phyloP scores from a whole-genome alignment of 768 basidiomycete species.

The Dioszegia aurantiaca region DNA sequence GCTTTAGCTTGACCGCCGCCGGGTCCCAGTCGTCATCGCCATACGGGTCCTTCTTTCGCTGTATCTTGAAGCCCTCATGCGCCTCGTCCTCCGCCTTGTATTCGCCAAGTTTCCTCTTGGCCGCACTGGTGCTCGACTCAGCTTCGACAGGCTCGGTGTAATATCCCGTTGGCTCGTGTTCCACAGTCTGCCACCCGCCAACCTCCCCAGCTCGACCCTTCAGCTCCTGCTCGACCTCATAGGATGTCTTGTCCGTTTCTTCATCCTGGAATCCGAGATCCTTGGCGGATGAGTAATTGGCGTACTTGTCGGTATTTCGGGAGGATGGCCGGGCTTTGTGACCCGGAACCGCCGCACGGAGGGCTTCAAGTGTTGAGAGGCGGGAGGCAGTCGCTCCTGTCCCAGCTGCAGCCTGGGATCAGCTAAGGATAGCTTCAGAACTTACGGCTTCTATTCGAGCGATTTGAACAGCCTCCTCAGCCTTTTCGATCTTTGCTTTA shows the following conservation, averaged over 20 bases:
- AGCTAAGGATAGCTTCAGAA: neutral
- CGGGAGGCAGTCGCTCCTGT: constrained; percentile 5
- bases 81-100: constrained; percentile 33
- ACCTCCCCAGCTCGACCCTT: constrained; percentile 25
- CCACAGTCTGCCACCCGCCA: constrained; percentile 27
- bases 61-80: constrained; percentile 50
- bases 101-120: constrained; percentile 24
- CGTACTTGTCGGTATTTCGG: constrained; percentile 55
- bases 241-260: constrained; percentile 65
- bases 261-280: constrained; percentile 75
- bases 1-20: constrained; percentile 61
- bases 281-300: constrained; percentile 83
- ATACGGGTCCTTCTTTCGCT: constrained; percentile 63
- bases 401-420: constrained; percentile 6
- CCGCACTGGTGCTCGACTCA: constrained; percentile 9
- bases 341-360: constrained; percentile 50
- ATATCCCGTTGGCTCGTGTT: constrained; percentile 12
- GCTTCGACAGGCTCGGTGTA: constrained; percentile 7
- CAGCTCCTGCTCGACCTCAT: constrained; percentile 59
- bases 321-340: constrained; percentile 55
- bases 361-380: constrained; percentile 8
- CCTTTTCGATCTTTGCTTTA: constrained; percentile 50
- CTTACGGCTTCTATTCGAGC: constrained; percentile 73
- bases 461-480: constrained; percentile 79
- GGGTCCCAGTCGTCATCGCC: constrained; percentile 82